Evolutionary conservation across 2,329 filamentous ascomycete species (phyloP).

Genomic region (Colletotrichum falcatum): DNA sequence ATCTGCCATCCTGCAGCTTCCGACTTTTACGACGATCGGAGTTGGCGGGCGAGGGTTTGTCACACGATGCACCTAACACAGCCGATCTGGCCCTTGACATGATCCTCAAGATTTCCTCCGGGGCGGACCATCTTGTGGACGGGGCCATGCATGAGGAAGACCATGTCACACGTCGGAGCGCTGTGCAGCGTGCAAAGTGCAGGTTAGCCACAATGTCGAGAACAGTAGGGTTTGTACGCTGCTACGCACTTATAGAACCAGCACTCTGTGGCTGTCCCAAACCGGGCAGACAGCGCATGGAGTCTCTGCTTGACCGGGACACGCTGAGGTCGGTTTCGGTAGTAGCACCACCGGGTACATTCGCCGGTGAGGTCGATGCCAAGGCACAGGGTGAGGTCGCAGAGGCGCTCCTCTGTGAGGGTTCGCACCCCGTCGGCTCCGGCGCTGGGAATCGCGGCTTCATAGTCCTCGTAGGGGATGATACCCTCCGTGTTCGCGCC

Average conservation of each 20-base stretch:
- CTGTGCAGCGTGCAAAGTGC: not conserved
- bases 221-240: not conserved
- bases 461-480: not conserved
- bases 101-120: not conserved
- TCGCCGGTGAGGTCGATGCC: not conserved
- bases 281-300: not conserved
- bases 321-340: not conserved
- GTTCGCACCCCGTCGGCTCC: not conserved
- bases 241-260: not conserved
- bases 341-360: slow-evolving; percentile 2
- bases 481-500: not conserved
- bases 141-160: not conserved
- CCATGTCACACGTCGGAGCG: not conserved
- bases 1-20: too few relatives aligned
- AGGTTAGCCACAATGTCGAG: not conserved
- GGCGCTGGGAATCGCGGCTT: not conserved
- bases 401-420: not conserved
- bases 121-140: not conserved
- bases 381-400: not conserved
- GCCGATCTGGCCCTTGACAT: not conserved
- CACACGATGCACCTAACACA: not conserved
- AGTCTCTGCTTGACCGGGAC: not conserved
- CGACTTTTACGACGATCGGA: not conserved
- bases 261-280: not conserved
- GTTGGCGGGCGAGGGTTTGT: too few relatives aligned